Conservation (phyloP, 495 filamentous ascomycete genomes). For the Hypoxylon lenormandii region DNA sequence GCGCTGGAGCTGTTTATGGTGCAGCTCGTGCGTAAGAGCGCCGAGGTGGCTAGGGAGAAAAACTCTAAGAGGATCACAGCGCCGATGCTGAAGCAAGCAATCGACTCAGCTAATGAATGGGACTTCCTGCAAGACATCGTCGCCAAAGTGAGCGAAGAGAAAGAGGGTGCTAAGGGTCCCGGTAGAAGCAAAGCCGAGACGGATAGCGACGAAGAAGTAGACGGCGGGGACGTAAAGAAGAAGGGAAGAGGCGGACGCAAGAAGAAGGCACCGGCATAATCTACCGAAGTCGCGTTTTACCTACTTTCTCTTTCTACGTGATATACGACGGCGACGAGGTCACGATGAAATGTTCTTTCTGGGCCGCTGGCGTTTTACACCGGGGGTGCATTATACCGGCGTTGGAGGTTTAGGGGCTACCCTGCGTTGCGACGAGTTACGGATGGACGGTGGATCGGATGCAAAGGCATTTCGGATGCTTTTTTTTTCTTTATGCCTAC, state of each 20-base stretch:
- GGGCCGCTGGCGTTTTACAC: conserved; percentile 40
- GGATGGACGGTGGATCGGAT: conserved; percentile 8
- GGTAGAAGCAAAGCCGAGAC: conserved; percentile 54
- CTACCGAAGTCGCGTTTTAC: neutral
- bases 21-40: conserved; percentile 84
- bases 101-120: conserved; percentile 85
- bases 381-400: conserved; percentile 44
- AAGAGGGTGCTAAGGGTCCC: conserved; percentile 50
- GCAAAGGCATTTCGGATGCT: conserved; percentile 2
- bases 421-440: conserved; percentile 26
- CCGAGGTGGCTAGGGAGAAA: conserved; percentile 81
- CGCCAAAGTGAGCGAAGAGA: conserved; percentile 79
- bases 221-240: conserved; percentile 55
- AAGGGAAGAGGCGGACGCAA: conserved; percentile 58
- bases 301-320: conserved; percentile 35
- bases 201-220: conserved; percentile 60
- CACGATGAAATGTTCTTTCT: conserved; percentile 42
- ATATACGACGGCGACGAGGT: conserved; percentile 45
- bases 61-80: conserved; percentile 90
- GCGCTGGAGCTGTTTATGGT: conserved; percentile 98
- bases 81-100: conserved; percentile 88
- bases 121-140: conserved; percentile 96
- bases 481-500: neutral
- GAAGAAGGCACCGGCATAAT: conserved; percentile 55
- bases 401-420: conserved; percentile 47